Evolutionary conservation across 1,139 yeast species (phyloP), one percentile per base, ranked within the genome.

Genomic region (Lizanozyma gosingica): DNA sequence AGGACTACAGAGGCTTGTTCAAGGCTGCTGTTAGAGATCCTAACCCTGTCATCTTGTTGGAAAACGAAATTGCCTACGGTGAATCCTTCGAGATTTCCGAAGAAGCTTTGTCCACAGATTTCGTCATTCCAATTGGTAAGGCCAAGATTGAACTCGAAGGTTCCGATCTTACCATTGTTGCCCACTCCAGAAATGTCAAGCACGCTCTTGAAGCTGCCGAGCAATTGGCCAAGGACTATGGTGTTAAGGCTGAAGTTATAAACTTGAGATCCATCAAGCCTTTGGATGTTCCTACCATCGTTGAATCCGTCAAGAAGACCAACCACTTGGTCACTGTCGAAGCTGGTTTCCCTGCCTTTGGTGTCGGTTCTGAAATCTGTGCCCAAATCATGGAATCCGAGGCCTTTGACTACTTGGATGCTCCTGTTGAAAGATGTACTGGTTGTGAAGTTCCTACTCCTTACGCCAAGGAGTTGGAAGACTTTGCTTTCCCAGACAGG

Each of bases 361-460:
- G 98, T 70, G 94, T 94, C 52, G 98, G 98, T 57, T 86, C 97
- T 42, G 99, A 94, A 75, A 85, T 94, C 57, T 81, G 92, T 62
- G 98, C 97, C 48, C 96, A 88, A 70, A 76, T 94, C 60, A 88
- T 92, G 97, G 99, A 94, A 73, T 80, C 95, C 42, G 97, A 90
- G 67, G 97, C 95, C 43, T 92, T 92, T 55, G 98, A 94, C 70
- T 86, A 88, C 78, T 80, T 94, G 65, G 99, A 94, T 67, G 95
- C 98, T 48, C 99, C 99, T 53, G 92, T 92, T 52, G 95, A 84
- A 71, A 87, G 98, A 76, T 94, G 90, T 57, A 94, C 98, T 45
- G 98, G 98, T 65, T 94, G 97, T 61, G 99, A 94, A 71, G 97
- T 90, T 34, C 98, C 99, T 63, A 94, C 98, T 54, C 99, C 99